Percentiles rank a stretch among this genome's conserved stretches.
phyloP scores from a whole-genome alignment of 2,329 filamentous ascomycete species.

The Aspergillus sp. region DNA sequence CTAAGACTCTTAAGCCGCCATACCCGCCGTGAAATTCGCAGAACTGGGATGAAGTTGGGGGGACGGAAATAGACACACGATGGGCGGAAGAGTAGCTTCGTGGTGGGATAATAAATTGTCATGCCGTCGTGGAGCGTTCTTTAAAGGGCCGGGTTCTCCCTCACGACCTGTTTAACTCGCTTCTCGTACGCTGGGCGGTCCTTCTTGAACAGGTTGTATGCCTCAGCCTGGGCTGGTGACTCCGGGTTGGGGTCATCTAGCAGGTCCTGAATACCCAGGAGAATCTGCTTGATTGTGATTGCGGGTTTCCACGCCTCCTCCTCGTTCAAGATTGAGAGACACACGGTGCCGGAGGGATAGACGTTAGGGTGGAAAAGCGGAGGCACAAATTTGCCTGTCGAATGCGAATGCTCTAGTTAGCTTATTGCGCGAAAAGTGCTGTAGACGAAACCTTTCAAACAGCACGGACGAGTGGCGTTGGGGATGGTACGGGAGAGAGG shows the following conservation, averaged over 20 bases:
- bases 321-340: constrained; percentile 94
- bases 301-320: constrained; percentile 98
- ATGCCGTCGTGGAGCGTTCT: background rate
- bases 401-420: background rate
- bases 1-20: constrained; percentile 3
- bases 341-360: constrained; percentile 96
- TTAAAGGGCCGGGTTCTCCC: constrained; percentile 80
- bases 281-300: constrained; percentile 97
- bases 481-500: background rate
- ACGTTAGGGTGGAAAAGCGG: constrained; percentile 98
- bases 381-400: constrained; percentile 86
- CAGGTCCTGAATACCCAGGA: constrained; percentile 92
- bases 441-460: too few species aligned
- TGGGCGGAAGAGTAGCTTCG: background rate
- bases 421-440: background rate
- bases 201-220: constrained; percentile 95
- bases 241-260: constrained; percentile 97
- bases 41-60: background rate
- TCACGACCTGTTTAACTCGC: constrained; percentile 81
- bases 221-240: constrained; percentile 93
- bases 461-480: too few species aligned
- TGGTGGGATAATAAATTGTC: background rate
- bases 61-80: background rate
- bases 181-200: constrained; percentile 85
- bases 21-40: constrained; percentile 8